Percentiles rank a stretch among this genome's conserved stretches.
phyloP scores from a whole-genome alignment of 208 protist genomes.

The Acanthamoeba polyphaga region DNA sequence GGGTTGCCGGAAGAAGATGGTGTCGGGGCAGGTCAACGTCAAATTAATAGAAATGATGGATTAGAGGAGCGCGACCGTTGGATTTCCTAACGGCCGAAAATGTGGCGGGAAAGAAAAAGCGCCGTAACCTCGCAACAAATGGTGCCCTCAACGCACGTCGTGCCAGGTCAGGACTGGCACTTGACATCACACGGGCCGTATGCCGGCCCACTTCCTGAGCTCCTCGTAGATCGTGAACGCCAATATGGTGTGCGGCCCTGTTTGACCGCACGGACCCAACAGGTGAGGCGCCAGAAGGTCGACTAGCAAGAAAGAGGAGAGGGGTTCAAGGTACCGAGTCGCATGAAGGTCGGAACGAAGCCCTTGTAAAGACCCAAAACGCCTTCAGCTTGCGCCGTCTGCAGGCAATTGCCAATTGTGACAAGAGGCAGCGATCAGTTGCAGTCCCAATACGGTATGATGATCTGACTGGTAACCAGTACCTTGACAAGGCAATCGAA shows the following conservation, averaged over 20 bases:
- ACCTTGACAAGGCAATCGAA: slow-evolving; percentile 19
- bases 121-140: no score
- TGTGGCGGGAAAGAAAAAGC: not conserved
- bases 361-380: slow-evolving; percentile 45
- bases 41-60: no score
- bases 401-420: not conserved
- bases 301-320: not conserved
- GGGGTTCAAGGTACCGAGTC: slow-evolving; percentile 2
- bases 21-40: no score
- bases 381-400: not conserved
- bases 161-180: no score
- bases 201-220: not conserved
- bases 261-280: not conserved
- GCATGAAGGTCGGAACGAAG: slow-evolving; percentile 47
- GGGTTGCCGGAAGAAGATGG: no score
- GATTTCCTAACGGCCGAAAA: not conserved
- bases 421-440: not conserved
- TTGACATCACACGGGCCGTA: slow-evolving; percentile 46
- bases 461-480: no score
- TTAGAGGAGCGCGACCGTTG: no score
- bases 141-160: no score
- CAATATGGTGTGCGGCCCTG: slow-evolving; percentile 47
- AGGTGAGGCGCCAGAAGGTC: not conserved
- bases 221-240: slow-evolving; percentile 46
- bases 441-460: no score